phyloP scores from a whole-genome alignment of 495 filamentous ascomycete species.

The Trichoderma asperelloides region DNA sequence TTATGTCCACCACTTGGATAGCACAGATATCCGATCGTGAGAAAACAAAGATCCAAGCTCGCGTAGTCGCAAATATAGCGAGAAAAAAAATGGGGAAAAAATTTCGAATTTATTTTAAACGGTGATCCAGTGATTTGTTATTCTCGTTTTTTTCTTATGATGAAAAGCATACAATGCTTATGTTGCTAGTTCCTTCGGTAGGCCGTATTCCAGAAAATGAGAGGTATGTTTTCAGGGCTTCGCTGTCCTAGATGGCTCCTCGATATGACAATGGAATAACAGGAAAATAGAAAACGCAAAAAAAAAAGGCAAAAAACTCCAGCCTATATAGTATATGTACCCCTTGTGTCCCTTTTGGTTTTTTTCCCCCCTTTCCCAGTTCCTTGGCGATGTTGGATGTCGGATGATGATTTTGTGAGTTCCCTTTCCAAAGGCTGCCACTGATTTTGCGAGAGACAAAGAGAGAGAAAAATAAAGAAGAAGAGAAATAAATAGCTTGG shows the following conservation, averaged over 20 bases:
- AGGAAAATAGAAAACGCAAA: not conserved
- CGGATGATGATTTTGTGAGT: conserved; percentile 2
- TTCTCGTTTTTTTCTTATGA: not conserved
- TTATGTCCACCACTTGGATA: not conserved
- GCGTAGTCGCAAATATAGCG: not conserved
- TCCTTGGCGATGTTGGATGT: conserved; percentile 7
- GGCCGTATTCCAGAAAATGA: not conserved
- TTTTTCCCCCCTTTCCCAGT: not conserved
- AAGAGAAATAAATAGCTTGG: not conserved
- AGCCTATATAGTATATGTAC: conserved; percentile 3
- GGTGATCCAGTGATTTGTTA: not conserved
- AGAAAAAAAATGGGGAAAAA: not conserved
- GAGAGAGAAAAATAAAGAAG: not conserved
- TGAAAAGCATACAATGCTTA: not conserved
- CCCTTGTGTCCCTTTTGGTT: not conserved
- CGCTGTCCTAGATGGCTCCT: not conserved
- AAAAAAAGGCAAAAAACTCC: not conserved
- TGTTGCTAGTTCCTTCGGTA: not conserved
- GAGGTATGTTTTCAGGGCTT: not conserved
- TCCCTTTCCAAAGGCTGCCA: conserved; percentile 2
- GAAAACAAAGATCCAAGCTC: not conserved
- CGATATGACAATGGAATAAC: not conserved
- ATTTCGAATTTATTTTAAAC: not conserved
- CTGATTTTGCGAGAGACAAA: not conserved
- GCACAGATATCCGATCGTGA: not conserved